Evolutionary conservation across 495 filamentous ascomycete species (phyloP).

Genomic region (Penicillium coprophilum): DNA sequence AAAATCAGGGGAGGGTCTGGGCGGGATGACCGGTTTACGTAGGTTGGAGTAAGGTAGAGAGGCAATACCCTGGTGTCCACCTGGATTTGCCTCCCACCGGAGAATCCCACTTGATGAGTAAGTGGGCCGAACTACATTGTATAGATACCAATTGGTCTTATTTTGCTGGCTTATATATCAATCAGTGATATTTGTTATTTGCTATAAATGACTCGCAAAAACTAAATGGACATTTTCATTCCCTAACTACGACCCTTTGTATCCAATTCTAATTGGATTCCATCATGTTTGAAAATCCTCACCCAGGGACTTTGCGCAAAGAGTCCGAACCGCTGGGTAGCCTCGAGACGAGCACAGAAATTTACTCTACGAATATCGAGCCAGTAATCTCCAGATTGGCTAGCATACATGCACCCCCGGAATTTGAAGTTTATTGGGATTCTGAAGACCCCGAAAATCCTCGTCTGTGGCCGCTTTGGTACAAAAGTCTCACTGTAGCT

Average conservation of each 20-base stretch:
- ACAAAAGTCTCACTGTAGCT: slow-evolving; percentile 17
- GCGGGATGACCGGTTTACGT: no score
- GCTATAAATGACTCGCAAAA: no score
- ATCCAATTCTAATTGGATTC: no score
- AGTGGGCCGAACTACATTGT: not conserved
- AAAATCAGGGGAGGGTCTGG: no score
- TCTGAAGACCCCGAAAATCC: slow-evolving; percentile 14
- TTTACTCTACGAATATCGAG: slow-evolving; percentile 1
- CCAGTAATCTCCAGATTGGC: slow-evolving; percentile 11
- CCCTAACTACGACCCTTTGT: no score
- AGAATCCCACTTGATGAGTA: slow-evolving; percentile 7
- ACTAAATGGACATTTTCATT: no score
- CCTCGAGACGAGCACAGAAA: not conserved
- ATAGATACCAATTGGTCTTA: no score
- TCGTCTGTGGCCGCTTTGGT: slow-evolving; percentile 19
- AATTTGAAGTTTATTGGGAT: slow-evolving; percentile 17
- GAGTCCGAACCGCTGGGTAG: not conserved
- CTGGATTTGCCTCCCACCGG: no score
- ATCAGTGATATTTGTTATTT: no score
- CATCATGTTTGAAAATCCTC: not conserved
- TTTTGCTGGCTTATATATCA: not conserved
- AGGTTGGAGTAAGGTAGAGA: no score
- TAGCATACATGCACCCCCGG: slow-evolving; percentile 11
- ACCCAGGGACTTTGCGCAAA: not conserved
- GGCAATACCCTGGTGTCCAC: no score